phyloP scores from a whole-genome alignment of 2,329 filamentous ascomycete genomes.

The Colletotrichum ledebouriae region DNA sequence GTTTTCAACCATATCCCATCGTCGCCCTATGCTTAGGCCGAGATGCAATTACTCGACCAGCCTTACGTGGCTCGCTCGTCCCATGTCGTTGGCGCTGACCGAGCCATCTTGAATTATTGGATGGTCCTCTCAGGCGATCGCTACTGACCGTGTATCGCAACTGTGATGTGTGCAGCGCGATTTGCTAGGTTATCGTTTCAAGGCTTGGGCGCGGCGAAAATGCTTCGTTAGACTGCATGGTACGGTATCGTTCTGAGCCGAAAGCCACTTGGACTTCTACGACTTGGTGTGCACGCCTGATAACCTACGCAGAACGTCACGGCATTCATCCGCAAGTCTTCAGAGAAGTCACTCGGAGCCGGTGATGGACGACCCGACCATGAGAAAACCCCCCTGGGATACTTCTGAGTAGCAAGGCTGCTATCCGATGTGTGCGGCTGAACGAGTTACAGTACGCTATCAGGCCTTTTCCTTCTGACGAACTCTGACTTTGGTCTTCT shows the following conservation, averaged over 20 bases:
- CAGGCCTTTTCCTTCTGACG: neutral
- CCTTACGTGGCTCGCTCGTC: conserved; percentile 29
- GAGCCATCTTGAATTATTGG: conserved; percentile 20
- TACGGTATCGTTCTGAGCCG: neutral
- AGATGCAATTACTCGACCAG: conserved; percentile 18
- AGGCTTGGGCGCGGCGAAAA: conserved; percentile 1
- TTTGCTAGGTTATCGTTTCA: conserved; percentile 20
- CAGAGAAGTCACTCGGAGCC: conserved; percentile 9
- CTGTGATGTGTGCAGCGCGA: conserved; percentile 13
- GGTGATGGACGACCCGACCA: neutral
- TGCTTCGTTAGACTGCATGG: neutral
- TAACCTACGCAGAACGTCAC: conserved; percentile 9
- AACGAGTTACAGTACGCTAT: conserved; percentile 13
- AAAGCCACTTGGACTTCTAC: neutral
- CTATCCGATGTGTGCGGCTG: conserved; percentile 25
- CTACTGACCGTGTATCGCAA: conserved; percentile 27
- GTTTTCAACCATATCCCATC: conserved; percentile 16
- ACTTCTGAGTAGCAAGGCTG: neutral
- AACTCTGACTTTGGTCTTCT: neutral
- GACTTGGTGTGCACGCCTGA: neutral
- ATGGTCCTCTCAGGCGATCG: conserved; percentile 15
- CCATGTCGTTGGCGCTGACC: conserved; percentile 29
- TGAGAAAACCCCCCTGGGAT: neutral
- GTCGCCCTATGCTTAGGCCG: neutral
- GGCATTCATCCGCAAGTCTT: neutral